Conservation (phyloP, 2,329 filamentous ascomycete genomes). For the Huntiella abstrusa region DNA sequence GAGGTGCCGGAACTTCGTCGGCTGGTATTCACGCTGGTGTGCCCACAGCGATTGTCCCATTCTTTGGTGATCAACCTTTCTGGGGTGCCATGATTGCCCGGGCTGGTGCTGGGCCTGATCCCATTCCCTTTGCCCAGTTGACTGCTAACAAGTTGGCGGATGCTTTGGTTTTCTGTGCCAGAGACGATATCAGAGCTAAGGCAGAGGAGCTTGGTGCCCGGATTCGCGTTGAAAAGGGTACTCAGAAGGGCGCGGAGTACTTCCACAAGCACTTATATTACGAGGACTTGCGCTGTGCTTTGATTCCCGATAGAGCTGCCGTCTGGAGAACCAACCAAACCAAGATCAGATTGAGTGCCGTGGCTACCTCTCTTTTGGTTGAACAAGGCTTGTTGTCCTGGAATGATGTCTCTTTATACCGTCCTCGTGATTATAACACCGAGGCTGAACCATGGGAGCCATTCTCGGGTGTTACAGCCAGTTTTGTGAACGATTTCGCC, state of each 20-base stretch:
- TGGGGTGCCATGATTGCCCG: constrained; percentile 61
- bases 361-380: constrained; percentile 53
- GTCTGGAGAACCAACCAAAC: constrained; percentile 53
- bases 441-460: constrained; percentile 66
- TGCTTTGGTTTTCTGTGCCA: constrained; percentile 41
- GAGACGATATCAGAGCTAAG: constrained; percentile 37
- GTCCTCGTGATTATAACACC: constrained; percentile 48
- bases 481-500: constrained; percentile 65
- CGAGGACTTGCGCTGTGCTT: constrained; percentile 47
- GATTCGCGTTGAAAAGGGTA: constrained; percentile 48
- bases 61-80: constrained; percentile 73
- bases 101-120: constrained; percentile 52
- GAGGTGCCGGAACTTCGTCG: constrained; percentile 73
- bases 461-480: constrained; percentile 55
- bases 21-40: constrained; percentile 66
- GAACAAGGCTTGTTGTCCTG: constrained; percentile 46
- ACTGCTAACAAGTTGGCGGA: constrained; percentile 46
- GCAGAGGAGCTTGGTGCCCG: constrained; percentile 39
- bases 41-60: constrained; percentile 68
- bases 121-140: constrained; percentile 49
- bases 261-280: constrained; percentile 55
- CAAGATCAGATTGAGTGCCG: constrained; percentile 46
- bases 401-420: constrained; percentile 49
- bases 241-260: constrained; percentile 41
- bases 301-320: constrained; percentile 49